Base-by-base conservation (phyloP, 2,329 filamentous ascomycete genomes). In the Cercospora brassicicola region DNA sequence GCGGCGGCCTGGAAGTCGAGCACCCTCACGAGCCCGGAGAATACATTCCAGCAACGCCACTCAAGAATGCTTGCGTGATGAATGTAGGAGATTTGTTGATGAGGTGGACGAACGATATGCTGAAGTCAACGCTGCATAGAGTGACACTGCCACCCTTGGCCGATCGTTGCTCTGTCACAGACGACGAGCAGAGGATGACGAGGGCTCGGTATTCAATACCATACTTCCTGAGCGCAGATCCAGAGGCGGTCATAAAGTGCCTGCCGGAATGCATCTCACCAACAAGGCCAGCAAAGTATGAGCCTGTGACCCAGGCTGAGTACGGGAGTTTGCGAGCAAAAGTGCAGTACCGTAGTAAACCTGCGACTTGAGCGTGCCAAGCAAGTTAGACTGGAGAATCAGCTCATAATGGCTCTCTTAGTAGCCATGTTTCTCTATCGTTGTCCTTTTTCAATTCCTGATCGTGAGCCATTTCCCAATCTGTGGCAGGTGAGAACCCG, bases 1-100 rank as follows among this genome's bases (percentile, higher is more conserved):
- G 80, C 23, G 81, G 80, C 10, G 81, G 81, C 1, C 73, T 82
- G 2, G 79, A 82, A 67, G 71, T 82, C 13, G 76, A 79, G 66
- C 75, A 78, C 69, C 77, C 78, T 15, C 51, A 71, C 0, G 23
- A 64, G 1, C 70, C 69, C 1, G 79, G 77, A 0, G 66, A 15
- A 2, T 82, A 79, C 42, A 65, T 75, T 0, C 67, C 72, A 3
- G 80, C 75, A 3, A 68, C 71, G 11, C 76, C 79, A 0, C 66
- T 81, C 10, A 67, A 73, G 2, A 77, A 71, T 2, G 73, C 77
- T 0, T 76, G 81, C 62, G 69, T 81, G 26, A 77, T 82, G 23
- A 82, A 82, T 65, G 73, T 81, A 0, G 80, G 79, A 2, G 80
- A 82, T 67, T 64, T 82, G 70, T 66, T 81, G 75, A 78, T 76